Percentiles rank a stretch among this genome's conserved stretches.
phyloP scores from a whole-genome alignment of 2,329 filamentous ascomycete genomes.

The Epicoccum sorghinum region DNA sequence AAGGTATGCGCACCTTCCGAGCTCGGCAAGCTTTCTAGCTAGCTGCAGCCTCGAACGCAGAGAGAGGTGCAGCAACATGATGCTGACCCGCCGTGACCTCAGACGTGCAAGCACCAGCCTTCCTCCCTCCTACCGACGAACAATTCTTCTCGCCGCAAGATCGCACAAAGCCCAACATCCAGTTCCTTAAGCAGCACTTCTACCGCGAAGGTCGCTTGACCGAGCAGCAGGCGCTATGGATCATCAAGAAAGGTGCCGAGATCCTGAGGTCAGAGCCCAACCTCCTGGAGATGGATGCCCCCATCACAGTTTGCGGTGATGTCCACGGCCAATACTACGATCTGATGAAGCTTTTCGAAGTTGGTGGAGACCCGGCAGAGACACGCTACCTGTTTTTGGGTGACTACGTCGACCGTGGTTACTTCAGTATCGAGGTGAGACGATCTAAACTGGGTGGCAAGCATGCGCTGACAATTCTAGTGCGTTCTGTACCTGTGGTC shows the following conservation, averaged over 20 bases:
- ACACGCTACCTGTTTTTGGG: slow-evolving; percentile 96
- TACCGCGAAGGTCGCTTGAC: slow-evolving; percentile 96
- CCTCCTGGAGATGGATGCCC: slow-evolving; percentile 97
- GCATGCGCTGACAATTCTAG: slow-evolving; percentile 50
- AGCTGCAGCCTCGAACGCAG: background rate
- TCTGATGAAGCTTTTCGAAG: slow-evolving; percentile 99
- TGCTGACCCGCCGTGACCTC: slow-evolving; percentile 35
- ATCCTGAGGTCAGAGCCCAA: slow-evolving; percentile 90
- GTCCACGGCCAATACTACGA: slow-evolving; percentile 99
- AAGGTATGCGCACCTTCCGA: slow-evolving; percentile 68
- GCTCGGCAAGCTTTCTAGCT: slow-evolving; percentile 6
- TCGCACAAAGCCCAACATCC: slow-evolving; percentile 85
- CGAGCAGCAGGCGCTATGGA: slow-evolving; percentile 96
- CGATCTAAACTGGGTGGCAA: background rate
- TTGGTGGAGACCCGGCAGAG: slow-evolving; percentile 94
- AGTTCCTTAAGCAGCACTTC: slow-evolving; percentile 97
- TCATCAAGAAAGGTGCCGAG: slow-evolving; percentile 86
- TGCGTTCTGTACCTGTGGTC: slow-evolving; percentile 98
- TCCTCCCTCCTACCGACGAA: slow-evolving; percentile 88
- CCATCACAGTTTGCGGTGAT: slow-evolving; percentile 97
- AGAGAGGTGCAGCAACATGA: slow-evolving; percentile 24
- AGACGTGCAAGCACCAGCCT: slow-evolving; percentile 98
- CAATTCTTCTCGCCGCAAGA: slow-evolving; percentile 92
- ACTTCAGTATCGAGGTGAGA: slow-evolving; percentile 90
- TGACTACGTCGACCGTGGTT: slow-evolving; percentile 97